Conservation (phyloP, 1,284 basidiomycete genomes). For the Sphagnurus paluster region DNA sequence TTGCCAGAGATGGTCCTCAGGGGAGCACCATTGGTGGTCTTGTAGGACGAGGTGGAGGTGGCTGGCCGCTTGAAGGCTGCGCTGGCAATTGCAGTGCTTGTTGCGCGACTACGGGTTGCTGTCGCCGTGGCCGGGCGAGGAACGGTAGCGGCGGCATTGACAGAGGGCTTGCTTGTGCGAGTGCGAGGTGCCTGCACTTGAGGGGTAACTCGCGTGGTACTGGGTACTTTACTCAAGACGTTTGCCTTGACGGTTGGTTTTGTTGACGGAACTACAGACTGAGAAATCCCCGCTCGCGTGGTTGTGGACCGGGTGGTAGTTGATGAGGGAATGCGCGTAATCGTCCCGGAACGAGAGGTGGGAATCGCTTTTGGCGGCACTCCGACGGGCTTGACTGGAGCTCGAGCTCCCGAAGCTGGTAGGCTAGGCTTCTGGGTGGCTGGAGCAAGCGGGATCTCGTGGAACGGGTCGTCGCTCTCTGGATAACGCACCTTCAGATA, state of each 20-base stretch:
- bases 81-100: conserved; percentile 1
- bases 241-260: background rate
- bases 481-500: background rate
- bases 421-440: conserved; percentile 3
- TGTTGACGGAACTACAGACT: background rate
- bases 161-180: background rate
- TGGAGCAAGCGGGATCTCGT: background rate
- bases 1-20: background rate
- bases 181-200: background rate
- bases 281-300: conserved; percentile 1
- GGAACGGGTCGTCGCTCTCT: conserved; percentile 29
- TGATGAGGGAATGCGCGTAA: conserved; percentile 1
- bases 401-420: background rate
- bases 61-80: conserved; percentile 9
- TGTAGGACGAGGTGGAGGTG: conserved; percentile 13
- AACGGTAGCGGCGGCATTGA: background rate
- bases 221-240: background rate
- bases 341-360: background rate
- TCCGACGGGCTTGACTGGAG: background rate
- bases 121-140: conserved; percentile 11
- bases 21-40: background rate
- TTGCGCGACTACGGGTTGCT: conserved; percentile 7
- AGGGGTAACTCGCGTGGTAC: background rate
- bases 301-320: background rate
- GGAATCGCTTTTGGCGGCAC: background rate